Evolutionary conservation across 2,329 filamentous ascomycete genomes (phyloP).

Genomic region (Stachybotrys chartarum): DNA sequence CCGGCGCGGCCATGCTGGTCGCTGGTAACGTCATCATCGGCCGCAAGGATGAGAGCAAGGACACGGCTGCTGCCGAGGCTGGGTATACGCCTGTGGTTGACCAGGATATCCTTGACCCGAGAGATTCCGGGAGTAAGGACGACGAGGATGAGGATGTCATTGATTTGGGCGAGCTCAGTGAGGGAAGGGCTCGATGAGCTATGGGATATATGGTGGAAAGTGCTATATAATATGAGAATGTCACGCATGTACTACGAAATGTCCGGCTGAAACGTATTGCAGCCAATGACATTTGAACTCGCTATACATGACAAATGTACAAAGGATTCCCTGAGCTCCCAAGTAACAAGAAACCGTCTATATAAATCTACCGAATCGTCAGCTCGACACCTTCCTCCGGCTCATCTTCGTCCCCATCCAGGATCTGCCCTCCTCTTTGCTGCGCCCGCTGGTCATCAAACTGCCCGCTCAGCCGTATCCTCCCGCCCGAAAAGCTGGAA

Average conservation of each 20-base stretch:
- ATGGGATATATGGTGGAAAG: no score
- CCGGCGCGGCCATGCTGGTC: slow-evolving; percentile 64
- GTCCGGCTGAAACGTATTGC: not conserved
- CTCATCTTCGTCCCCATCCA: slow-evolving; percentile 35
- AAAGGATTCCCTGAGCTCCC: slow-evolving; percentile 1
- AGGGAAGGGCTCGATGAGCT: slow-evolving; percentile 8
- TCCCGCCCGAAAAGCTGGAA: slow-evolving; percentile 44
- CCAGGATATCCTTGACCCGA: slow-evolving; percentile 2
- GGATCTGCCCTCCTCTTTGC: slow-evolving; percentile 36
- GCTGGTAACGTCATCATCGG: slow-evolving; percentile 75
- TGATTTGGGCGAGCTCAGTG: slow-evolving; percentile 21
- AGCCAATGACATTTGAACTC: not conserved
- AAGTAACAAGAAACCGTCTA: not conserved
- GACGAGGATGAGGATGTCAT: slow-evolving; percentile 26
- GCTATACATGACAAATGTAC: not conserved
- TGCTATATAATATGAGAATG: no score
- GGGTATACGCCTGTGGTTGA: slow-evolving; percentile 21
- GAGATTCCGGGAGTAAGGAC: slow-evolving; percentile 9
- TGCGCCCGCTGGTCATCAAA: slow-evolving; percentile 25
- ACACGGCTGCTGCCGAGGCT: slow-evolving; percentile 12
- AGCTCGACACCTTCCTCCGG: slow-evolving; percentile 35
- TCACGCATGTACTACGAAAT: not conserved
- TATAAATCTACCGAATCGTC: slow-evolving; percentile 21
- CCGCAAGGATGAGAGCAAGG: slow-evolving; percentile 50
- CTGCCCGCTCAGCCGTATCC: slow-evolving; percentile 42